Percentiles rank a stretch among this genome's conserved stretches.
Conservation (phyloP, 495 filamentous ascomycete species). For the Podospora conica region DNA sequence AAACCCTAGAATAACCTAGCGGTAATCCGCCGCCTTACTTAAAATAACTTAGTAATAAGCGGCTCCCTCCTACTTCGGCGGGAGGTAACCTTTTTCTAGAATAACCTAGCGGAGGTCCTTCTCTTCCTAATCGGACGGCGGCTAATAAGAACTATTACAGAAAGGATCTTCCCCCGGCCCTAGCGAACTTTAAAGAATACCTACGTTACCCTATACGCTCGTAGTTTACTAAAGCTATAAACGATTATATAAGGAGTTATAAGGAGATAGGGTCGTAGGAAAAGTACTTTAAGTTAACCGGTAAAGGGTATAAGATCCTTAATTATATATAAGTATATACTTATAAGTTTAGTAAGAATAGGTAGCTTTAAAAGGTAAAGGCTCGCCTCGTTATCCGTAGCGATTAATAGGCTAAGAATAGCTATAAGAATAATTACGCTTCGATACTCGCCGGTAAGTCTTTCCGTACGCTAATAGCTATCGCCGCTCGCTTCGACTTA, state of each 20-base stretch:
- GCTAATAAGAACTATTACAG: no score
- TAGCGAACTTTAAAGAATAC: background rate
- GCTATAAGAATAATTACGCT: background rate
- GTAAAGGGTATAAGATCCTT: background rate
- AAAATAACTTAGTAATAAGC: no score
- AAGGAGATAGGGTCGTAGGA: background rate
- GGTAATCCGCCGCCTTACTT: no score
- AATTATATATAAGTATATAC: background rate
- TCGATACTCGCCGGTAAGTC: background rate
- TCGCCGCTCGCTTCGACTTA: background rate
- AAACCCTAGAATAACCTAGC: no score
- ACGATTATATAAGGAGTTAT: background rate
- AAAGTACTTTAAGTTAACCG: background rate
- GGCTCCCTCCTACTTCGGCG: no score
- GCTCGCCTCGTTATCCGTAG: background rate
- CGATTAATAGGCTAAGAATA: background rate
- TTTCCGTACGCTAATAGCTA: background rate
- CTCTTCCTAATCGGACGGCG: no score
- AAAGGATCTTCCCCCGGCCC: no score
- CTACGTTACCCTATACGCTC: no score
- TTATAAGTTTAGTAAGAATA: constrained; percentile 1
- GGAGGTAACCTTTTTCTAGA: no score
- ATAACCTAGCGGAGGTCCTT: no score
- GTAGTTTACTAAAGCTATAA: background rate
- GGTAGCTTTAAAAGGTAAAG: background rate